These are phyloP conservation scores for Citropsis articulata DNA, from an alignment of 345 rosid species.

Conservation along the genomic window DNA sequence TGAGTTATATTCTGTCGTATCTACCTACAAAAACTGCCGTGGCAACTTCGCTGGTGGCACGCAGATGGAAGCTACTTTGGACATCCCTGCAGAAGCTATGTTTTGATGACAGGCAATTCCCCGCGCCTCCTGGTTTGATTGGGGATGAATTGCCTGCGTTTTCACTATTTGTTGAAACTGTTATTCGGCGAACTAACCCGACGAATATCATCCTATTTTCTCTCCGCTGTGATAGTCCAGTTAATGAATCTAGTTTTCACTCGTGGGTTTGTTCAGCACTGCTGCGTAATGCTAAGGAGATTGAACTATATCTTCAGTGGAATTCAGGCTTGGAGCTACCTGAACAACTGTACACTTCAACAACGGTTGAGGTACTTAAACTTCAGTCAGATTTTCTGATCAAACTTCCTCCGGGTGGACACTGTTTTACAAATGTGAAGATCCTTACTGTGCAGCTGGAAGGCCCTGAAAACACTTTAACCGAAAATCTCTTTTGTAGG, in stretches of 20 bases:
- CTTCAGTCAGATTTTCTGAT: background rate
- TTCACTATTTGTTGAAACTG: accelerated
- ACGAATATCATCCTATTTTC: background rate
- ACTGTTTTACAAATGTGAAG: background rate
- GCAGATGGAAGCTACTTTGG: no score
- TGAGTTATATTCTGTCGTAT: no score
- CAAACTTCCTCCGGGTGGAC: background rate
- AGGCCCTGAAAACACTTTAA: no score
- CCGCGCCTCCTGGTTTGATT: no score
- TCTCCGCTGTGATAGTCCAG: background rate
- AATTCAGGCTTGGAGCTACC: background rate
- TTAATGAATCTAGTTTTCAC: background rate
- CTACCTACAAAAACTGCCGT: no score
- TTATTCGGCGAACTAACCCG: no score
- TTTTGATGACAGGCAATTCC: no score
- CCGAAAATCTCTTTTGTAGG: background rate
- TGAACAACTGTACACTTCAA: background rate
- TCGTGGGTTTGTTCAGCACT: background rate
- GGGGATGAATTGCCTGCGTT: no score
- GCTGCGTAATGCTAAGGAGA: background rate
- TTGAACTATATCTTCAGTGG: background rate
- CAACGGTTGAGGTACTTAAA: background rate
- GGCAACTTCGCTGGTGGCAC: no score
- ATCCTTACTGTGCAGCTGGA: background rate
- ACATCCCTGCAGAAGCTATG: no score